Evolutionary conservation across 1,139 yeast genomes (phyloP), one percentile per base, ranked within the genome.

Genomic region (Debaryomyces robertsiae): DNA sequence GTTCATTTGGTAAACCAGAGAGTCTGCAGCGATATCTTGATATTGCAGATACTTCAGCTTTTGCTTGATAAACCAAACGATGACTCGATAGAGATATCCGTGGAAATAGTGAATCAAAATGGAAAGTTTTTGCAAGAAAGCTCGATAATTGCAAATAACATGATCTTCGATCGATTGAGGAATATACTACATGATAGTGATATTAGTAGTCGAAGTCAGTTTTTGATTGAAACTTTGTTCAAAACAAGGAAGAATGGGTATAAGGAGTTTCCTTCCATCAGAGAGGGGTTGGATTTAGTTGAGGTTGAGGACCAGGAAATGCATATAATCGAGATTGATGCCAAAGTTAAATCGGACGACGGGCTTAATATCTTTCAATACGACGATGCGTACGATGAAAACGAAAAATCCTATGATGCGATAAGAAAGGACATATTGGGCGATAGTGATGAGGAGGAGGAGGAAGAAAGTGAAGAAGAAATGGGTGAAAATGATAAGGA

Each of bases 1-100:
- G 79, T 84, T 2, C 83, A 82, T 39, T 62, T 90, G 45, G 76
- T 80, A 36, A 84, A 83, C 50, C 85, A 80, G 47, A 76, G 73
- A 40, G 86, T 89, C 1, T 66, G 81, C 10, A 82, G 80, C 52
- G 91, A 82, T 43, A 70, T 84, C 27, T 53, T 87, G 4, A 63
- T 80, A 0, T 65, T 88, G 22, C 90, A 90, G 57, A 67, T 88
- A 1, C 49, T 87, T 28, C 81, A 82, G 45, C 49, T 84, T 16
- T 60, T 89, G 24, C 60, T 88, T 38, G 66, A 60, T 27, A 69
- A 70, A 13, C 81, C 84, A 0, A 65, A 82, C 1, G 74, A 79
- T 46, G 81, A 73, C 41, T 52, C 60, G 3, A 43, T 70, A 3
- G 55, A 54, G 9, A 43, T 70, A 11, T 52, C 61, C 2, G 49